Base-by-base conservation (phyloP, 1,284 basidiomycete genomes). In the Boletellus deceptivus region DNA sequence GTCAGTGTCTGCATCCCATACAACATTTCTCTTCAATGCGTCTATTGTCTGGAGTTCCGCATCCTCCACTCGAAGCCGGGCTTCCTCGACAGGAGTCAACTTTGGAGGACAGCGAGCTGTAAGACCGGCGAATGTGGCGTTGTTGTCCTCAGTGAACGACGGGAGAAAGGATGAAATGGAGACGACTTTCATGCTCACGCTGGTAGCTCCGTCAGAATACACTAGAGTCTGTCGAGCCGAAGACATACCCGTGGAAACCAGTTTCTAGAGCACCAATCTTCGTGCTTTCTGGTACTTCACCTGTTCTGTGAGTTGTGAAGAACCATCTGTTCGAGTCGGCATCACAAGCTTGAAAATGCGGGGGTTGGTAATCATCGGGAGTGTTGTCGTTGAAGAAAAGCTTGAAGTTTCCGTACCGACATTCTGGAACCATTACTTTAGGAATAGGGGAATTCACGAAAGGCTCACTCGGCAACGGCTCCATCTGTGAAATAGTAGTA, bases 391-490 rank as follows among this genome's bases (percentile, higher is more conserved):
- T 84, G 63, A 91, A 93, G 60, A 86, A 88, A 14, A 89, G 70
- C 62, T 92, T 92, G 71, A 92, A 87, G n/a, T 84, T 88, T 20
- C 88, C 87, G 62, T 78, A 93, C 31, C 89, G 83, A 43, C 82
- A 84, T 61, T 81, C 89, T 91, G 55, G 31, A 25, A 43, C 31
- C 45, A 46, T 49, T 34, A 53, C 29, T 33, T 17, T 39, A 20
- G 18, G 37, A 41, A 34, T n/a, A 24, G n/a, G 13, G 14, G 40
- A 9, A 20, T 9, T 43, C 10, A 36, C 33, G 22, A 43, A 43
- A 13, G 34, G 60, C 79, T 50, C 64, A 86, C 90, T 84, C 16
- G 89, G 89, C 29, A 92, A 70, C 22, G 77, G 71, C 49, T 91
- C 87, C 83, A 92, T 87, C 45, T 84, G 80, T 44, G 82, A 83